Percentiles rank a stretch among this genome's conserved stretches.
phyloP scores from a whole-genome alignment of 2,329 filamentous ascomycete species.

The Aspergillus sp. region DNA sequence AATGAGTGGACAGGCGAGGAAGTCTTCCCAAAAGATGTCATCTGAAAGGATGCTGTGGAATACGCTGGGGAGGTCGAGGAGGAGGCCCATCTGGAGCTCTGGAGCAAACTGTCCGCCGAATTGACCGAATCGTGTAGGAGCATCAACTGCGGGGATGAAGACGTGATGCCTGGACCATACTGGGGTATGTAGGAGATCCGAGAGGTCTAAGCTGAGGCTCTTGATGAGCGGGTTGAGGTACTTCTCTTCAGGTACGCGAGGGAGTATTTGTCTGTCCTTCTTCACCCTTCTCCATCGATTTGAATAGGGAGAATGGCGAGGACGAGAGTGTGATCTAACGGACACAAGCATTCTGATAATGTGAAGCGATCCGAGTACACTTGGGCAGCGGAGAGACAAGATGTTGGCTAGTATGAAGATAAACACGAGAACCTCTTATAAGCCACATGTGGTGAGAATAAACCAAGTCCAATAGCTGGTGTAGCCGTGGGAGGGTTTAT shows the following conservation, averaged over 20 bases:
- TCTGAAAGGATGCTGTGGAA: conserved; percentile 27
- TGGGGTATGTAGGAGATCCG: conserved; percentile 1
- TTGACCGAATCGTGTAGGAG: conserved; percentile 19
- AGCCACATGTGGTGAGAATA: not conserved
- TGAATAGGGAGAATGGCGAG: not conserved
- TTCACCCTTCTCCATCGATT: conserved; percentile 1
- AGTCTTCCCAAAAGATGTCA: conserved; percentile 27
- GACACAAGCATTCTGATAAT: conserved; percentile 3
- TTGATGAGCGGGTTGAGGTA: conserved; percentile 1
- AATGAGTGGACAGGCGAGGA: conserved; percentile 19
- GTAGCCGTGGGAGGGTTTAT: not conserved
- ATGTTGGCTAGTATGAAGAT: not conserved
- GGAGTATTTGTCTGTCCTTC: not conserved
- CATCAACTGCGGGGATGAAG: conserved; percentile 2
- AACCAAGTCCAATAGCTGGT: not conserved
- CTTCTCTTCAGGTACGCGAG: conserved; percentile 1
- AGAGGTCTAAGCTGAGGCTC: not conserved
- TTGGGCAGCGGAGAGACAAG: not conserved
- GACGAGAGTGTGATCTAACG: not conserved
- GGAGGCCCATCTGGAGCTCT: conserved; percentile 28
- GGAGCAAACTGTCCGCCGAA: conserved; percentile 29
- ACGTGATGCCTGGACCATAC: conserved; percentile 12
- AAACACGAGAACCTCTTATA: not conserved
- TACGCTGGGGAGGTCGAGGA: conserved; percentile 24
- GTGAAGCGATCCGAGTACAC: not conserved